Evolutionary conservation across 495 filamentous ascomycete species (phyloP), one percentile per base, ranked within the genome.

Genomic region (Penicillium angulare): DNA sequence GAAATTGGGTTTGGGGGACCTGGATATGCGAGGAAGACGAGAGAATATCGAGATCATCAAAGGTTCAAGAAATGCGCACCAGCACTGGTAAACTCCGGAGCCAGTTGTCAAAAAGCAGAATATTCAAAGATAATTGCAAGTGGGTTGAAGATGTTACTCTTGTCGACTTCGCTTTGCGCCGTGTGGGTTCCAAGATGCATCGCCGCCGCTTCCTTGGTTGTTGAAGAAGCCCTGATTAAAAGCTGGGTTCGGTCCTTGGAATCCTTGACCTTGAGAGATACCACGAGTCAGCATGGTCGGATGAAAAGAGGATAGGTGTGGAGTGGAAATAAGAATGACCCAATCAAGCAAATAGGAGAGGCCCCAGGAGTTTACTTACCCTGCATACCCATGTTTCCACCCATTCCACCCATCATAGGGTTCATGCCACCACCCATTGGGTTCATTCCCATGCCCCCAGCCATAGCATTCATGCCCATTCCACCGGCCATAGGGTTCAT

Each of bases 171-270:
- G 79, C 67, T 95, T 95, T 7, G 87, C 82, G 22, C 87, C 87
- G 55, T 95, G 90, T 0, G 90, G 89, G 58, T 95, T 93, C 82
- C 88, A 88, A 55, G 78, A 79, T 23, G 81, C 85, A 52, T 80
- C 81, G 27, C 72, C 76, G 6, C 61, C 68, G n/a, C 50, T 40
- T 9, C 66, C 76, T 51, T 84, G 81, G 57, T 85, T 81, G 55
- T 73, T 72, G 67, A 92, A 95, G 80, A 55, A 57, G 10, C 79
- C 83, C 43, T 87, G 86, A 64, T 91, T 92, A 71, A 93, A 96
- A 49, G 81, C 82, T 9, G 82, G 75, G 60, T 83, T 83, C 63
- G 78, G 78, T 27, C 79, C 80, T 63, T 85, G 85, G 71, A 90
- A 91, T 63, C 76, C 73, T 67, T 68, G 68, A 51, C 69, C 66